Conservation (phyloP, 495 filamentous ascomycete genomes). For the Annulohypoxylon bovei region DNA sequence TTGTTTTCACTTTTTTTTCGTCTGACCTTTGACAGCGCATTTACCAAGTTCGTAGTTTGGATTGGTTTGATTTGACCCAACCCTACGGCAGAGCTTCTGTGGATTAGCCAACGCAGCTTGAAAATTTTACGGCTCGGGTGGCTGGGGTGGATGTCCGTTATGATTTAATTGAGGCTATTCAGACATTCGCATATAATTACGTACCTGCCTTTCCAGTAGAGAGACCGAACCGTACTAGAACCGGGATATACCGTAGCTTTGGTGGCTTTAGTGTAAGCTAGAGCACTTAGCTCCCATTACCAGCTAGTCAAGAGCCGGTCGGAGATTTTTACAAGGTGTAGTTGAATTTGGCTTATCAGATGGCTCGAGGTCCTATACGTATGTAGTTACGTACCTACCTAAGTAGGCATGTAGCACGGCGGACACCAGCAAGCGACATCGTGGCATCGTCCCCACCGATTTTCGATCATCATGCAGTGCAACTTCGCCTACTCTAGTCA, state of each 20-base stretch:
- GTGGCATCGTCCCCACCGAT: background rate
- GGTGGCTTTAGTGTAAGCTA: background rate
- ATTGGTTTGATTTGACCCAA: background rate
- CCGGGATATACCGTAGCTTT: background rate
- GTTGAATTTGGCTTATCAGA: conserved; percentile 3
- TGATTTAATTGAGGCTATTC: conserved; percentile 2
- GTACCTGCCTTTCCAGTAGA: conserved; percentile 1
- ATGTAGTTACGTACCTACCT: background rate
- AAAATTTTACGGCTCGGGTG: background rate
- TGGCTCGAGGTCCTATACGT: background rate
- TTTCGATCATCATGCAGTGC: background rate
- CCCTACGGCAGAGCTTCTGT: background rate
- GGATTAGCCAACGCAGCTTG: background rate
- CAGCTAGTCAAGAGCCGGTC: background rate
- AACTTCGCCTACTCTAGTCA: conserved; percentile 1
- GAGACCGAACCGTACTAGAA: background rate
- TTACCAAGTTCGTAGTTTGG: background rate
- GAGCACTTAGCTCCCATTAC: background rate
- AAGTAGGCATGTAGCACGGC: background rate
- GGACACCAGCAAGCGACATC: background rate
- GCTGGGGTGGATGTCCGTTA: background rate
- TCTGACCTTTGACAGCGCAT: background rate
- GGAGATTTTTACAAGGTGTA: background rate
- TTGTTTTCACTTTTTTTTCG: background rate
- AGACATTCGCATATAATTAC: background rate